Base-by-base conservation (phyloP, 345 rosid species). In the Barbarea vulgaris region DNA sequence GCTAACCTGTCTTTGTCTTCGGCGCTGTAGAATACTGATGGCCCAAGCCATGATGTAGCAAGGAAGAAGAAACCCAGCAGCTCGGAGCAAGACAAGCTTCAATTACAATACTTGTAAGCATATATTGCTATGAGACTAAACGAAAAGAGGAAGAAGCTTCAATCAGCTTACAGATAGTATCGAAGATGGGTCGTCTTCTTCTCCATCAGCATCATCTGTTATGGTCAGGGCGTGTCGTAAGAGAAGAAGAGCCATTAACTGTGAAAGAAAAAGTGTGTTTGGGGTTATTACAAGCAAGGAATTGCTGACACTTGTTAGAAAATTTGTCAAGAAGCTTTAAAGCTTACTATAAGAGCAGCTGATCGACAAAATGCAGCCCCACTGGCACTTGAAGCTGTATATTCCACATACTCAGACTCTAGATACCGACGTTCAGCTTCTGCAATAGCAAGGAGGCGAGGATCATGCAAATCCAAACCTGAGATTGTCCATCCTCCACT, bases 41-140 rank as follows among this genome's bases (percentile, higher is more conserved):
- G 95, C 97, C 98, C 98, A 90, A 44, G 97, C 98, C 98, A 94
- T 94, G 75, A 94, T 90, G 80, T 94, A 94, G 80, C 98, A 94
- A 4, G 98, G 97, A 72, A 94, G 85, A 84, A 89, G 94, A 80
- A 91, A 87, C 6, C 88, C 93, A 74, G 85, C 87, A 25, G 91
- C 90, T 11, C 91, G 87, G 61, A 84, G 86, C 81, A 93, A 75
- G 84, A 91, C 93, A 81, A 87, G 87, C 98, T 94, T 80, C 59
- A 64, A 63, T 60, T 27, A 37, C 37, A 72, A 36, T 39, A 76
- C 11, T 17, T 7, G 18, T 56, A 69, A 24, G 30, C 48, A 51
- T 53, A 24, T 34, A 13, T 34, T 59, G 67, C 19, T 18, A 27
- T 41, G 39, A 68, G 57, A 13, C 12, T 5, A 31, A 9, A 76